Evolutionary conservation across 768 basidiomycete species (phyloP), one percentile per base, ranked within the genome.

Genomic region (Xerocomellus intermedius): DNA sequence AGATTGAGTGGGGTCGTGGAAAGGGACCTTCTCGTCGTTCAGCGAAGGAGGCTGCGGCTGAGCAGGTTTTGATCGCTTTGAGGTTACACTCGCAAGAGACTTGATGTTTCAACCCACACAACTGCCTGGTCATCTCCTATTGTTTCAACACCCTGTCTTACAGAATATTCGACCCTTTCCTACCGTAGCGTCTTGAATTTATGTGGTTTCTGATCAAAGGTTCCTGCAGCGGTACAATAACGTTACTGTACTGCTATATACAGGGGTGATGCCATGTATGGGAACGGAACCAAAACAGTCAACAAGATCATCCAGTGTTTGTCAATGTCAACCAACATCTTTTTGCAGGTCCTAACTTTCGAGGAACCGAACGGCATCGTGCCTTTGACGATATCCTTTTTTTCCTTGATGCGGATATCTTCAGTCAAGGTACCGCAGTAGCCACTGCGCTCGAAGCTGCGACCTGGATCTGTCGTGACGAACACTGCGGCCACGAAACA

Each of bases 41-140:
- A 39, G 66, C 66, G 19, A 67, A 46, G 62, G 66, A 69, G 24
- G 53, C 39, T n/a, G 66, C 66, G 9, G 61, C 66, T 32, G 17
- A 44, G 38, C 32, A 8, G 4, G 66, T 66, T 21, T 44, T 67
- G 54, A 53, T 50, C 9, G 59, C 64, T 39, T 41, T 59, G 48
- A 35, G 32, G 1, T 26, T 46, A 22, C 33, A 4, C 6, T 26
- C 12, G 22, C 41, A 21, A 37, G 35, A 32, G 3, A 4, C n/a
- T 48, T 52, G 50, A 53, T 14, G 16, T 5, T 38, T 24, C 7
- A 38, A 5, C 16, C 8, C 10, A 19, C 8, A 8, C 10, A 30
- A 28, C 28, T 10, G 17, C 16, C 4, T 49, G n/a, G 3, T 26
- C 19, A 17, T 38, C 16, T 28, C n/a, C 7, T 51, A 33, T 22